A percentile compares a stretch with the other conserved stretches of the same genome.
These are phyloP conservation scores for Coemansia reversa DNA, from an alignment of 192 early-diverging fungal species.

Conservation along the genomic window DNA sequence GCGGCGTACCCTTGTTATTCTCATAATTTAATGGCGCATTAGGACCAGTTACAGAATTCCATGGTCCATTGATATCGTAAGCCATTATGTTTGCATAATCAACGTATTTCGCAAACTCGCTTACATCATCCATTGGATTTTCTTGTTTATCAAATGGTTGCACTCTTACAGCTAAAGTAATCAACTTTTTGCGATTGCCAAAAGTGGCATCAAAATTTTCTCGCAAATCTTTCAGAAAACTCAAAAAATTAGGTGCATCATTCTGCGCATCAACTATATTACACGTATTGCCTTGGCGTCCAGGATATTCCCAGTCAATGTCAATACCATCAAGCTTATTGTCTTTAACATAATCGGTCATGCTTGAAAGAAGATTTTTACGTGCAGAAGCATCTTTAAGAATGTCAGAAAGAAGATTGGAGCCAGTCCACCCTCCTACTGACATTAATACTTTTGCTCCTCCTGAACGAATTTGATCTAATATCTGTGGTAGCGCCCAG, in stretches of 20 bases:
- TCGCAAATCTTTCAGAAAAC: slow-evolving; percentile 62
- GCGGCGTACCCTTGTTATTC: slow-evolving; percentile 25
- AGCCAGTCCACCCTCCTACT: slow-evolving; percentile 72
- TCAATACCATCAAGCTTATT: slow-evolving; percentile 63
- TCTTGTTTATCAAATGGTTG: slow-evolving; percentile 58
- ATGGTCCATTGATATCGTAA: slow-evolving; percentile 63
- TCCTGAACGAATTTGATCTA: slow-evolving; percentile 53
- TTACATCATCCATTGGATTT: slow-evolving; percentile 54
- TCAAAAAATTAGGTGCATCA: slow-evolving; percentile 66
- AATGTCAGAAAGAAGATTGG: slow-evolving; percentile 63
- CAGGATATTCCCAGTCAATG: slow-evolving; percentile 76
- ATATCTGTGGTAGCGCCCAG: slow-evolving; percentile 44
- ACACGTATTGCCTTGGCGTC: slow-evolving; percentile 44
- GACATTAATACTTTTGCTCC: slow-evolving; percentile 63
- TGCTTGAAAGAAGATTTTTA: slow-evolving; percentile 60
- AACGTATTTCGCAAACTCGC: slow-evolving; percentile 61
- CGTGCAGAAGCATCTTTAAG: slow-evolving; percentile 46
- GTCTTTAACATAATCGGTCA: slow-evolving; percentile 55
- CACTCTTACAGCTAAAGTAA: slow-evolving; percentile 65
- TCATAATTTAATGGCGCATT: slow-evolving; percentile 60
- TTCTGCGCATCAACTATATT: slow-evolving; percentile 53
- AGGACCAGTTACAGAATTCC: slow-evolving; percentile 58
- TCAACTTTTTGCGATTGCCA: slow-evolving; percentile 52
- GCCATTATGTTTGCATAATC: slow-evolving; percentile 72
- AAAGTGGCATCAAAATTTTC: slow-evolving; percentile 15